These are phyloP conservation scores for Pichia sp. DNA, from an alignment of 1,139 yeast genomes.

Conservation along the genomic window DNA sequence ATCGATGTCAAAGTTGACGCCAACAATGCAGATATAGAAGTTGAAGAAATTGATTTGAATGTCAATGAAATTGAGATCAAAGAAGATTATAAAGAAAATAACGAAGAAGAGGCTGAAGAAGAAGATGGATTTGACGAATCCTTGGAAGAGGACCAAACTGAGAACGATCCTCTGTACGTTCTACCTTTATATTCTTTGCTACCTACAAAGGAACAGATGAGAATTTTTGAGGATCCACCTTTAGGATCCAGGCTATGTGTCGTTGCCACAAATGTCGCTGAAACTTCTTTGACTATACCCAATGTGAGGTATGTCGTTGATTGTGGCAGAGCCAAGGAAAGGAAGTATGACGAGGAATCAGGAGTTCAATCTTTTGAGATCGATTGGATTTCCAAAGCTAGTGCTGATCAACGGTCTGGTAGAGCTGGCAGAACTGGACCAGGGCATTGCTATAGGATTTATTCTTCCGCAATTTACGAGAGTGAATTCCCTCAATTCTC, in stretches of 20 bases:
- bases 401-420: slow-evolving; percentile 93
- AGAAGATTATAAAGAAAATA: slow-evolving; percentile 31
- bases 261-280: slow-evolving; percentile 97
- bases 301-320: slow-evolving; percentile 94
- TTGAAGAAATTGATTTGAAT: slow-evolving; percentile 79
- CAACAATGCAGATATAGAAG: slow-evolving; percentile 67
- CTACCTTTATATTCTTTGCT: slow-evolving; percentile 87
- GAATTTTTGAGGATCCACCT: slow-evolving; percentile 84
- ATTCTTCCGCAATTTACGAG: slow-evolving; percentile 93
- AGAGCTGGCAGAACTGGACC: slow-evolving; percentile 99
- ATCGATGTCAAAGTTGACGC: slow-evolving; percentile 52
- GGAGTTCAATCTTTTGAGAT: slow-evolving; percentile 93
- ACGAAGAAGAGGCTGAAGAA: slow-evolving; percentile 42
- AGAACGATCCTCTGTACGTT: slow-evolving; percentile 79
- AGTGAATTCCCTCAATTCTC: slow-evolving; percentile 78
- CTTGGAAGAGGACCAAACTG: slow-evolving; percentile 70
- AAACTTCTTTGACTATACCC: slow-evolving; percentile 94
- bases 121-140: slow-evolving; percentile 93
- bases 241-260: slow-evolving; percentile 81
- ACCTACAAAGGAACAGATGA: slow-evolving; percentile 93
- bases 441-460: slow-evolving; percentile 92
- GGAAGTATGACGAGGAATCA: slow-evolving; percentile 74
- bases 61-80: slow-evolving; percentile 35
- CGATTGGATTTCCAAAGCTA: slow-evolving; percentile 92
- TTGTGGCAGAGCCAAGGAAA: slow-evolving; percentile 89